phyloP scores from a whole-genome alignment of 163 green algal species.

The Dunaliella salina region DNA sequence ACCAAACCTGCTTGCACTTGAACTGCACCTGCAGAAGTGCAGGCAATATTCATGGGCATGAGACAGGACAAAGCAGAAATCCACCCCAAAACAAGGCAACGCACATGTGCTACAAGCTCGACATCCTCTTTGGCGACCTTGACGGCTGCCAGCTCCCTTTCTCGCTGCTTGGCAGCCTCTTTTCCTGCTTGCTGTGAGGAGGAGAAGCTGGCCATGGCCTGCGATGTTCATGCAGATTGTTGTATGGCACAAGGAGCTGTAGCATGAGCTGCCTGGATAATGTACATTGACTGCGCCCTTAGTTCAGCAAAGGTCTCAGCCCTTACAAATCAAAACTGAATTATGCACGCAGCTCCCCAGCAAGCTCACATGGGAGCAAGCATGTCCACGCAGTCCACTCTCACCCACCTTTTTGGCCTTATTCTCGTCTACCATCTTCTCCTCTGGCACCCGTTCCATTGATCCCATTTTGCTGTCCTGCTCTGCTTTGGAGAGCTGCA shows the following conservation, averaged over 20 bases:
- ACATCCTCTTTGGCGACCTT: slow-evolving; percentile 58
- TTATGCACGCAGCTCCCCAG: no score
- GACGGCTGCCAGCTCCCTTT: slow-evolving; percentile 51
- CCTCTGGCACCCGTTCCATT: slow-evolving; percentile 36
- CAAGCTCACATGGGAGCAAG: no score
- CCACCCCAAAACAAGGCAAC: no score
- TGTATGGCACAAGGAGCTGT: slow-evolving; percentile 20
- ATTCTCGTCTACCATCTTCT: slow-evolving; percentile 40
- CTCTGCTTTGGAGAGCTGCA: slow-evolving; percentile 9
- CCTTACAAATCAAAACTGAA: not conserved
- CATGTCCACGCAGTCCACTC: not conserved
- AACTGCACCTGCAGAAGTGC: no score
- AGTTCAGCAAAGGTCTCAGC: no score
- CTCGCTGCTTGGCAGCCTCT: slow-evolving; percentile 39
- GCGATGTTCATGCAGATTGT: slow-evolving; percentile 5
- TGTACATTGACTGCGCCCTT: no score
- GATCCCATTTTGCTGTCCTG: not conserved
- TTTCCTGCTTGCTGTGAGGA: slow-evolving; percentile 51
- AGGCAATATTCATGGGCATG: no score
- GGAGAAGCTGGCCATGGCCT: slow-evolving; percentile 64
- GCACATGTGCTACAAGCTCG: slow-evolving; percentile 36
- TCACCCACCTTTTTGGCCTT: slow-evolving; percentile 44
- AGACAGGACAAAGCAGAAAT: no score
- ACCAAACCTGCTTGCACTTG: no score
- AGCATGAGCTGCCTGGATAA: no score